Percentiles rank a stretch among this genome's conserved stretches.
These are phyloP conservation scores for Sporisorium sorghi DNA, from an alignment of 1,284 basidiomycete species.

Conservation along the genomic window DNA sequence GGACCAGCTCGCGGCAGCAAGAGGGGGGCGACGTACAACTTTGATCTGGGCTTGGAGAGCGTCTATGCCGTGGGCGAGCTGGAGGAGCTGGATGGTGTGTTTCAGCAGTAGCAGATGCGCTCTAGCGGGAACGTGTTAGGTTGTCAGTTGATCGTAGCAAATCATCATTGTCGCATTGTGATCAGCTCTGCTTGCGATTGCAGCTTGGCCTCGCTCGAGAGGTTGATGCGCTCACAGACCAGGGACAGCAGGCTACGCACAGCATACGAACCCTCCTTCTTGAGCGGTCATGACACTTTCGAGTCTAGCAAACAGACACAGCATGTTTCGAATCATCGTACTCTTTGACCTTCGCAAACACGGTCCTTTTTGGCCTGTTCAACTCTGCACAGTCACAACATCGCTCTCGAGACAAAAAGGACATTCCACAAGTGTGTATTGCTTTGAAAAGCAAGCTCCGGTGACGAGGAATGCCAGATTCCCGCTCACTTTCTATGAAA, in stretches of 20 bases:
- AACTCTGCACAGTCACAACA: not conserved
- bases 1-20: slow-evolving; percentile 48
- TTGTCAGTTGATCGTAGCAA: not conserved
- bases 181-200: too few species aligned
- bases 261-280: too few species aligned
- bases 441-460: not conserved
- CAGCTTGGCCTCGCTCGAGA: too few species aligned
- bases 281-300: too few species aligned
- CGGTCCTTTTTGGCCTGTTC: not conserved
- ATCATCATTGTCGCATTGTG: not conserved
- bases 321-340: not conserved
- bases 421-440: slow-evolving; percentile 1
- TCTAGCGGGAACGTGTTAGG: not conserved
- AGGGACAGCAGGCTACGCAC: too few species aligned
- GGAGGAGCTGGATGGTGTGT: slow-evolving; percentile 54
- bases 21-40: slow-evolving; percentile 65
- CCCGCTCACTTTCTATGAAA: not conserved
- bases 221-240: too few species aligned
- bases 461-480: not conserved
- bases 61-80: slow-evolving; percentile 62
- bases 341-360: not conserved
- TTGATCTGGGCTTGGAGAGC: slow-evolving; percentile 71
- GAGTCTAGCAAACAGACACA: too few species aligned
- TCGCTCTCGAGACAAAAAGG: not conserved
- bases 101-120: slow-evolving; percentile 24